phyloP scores from a whole-genome alignment of 2,329 filamentous ascomycete genomes.

The Xylariaceae sp. region DNA sequence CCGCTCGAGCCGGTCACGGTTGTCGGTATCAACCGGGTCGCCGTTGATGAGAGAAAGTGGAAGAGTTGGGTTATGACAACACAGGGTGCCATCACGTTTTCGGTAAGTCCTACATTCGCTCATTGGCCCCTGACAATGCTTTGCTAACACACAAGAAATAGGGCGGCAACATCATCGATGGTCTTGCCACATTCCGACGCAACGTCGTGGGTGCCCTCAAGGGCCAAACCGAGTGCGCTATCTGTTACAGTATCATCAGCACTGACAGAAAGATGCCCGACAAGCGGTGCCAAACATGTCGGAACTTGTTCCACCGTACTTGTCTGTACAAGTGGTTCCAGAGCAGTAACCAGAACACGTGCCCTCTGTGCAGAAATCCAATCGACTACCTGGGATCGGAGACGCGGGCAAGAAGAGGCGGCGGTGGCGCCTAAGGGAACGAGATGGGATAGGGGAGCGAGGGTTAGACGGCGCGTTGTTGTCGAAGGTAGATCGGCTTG shows the following conservation, averaged over 20 bases:
- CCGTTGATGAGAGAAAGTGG: constrained; percentile 88
- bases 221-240: constrained; percentile 91
- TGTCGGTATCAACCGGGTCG: constrained; percentile 72
- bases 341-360: constrained; percentile 84
- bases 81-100: constrained; percentile 89
- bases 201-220: constrained; percentile 86
- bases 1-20: constrained; percentile 77
- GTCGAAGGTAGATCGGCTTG: background rate
- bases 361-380: constrained; percentile 85
- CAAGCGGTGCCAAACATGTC: constrained; percentile 87
- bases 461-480: background rate
- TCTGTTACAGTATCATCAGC: constrained; percentile 93
- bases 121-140: background rate
- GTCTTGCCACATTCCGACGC: constrained; percentile 74
- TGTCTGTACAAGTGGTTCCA: constrained; percentile 98
- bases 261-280: constrained; percentile 84
- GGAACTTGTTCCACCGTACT: constrained; percentile 83
- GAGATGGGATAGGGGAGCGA: background rate
- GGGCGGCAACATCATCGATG: constrained; percentile 84
- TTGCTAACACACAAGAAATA: constrained; percentile 26
- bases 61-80: constrained; percentile 82
- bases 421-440: constrained; percentile 3
- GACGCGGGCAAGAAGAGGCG: constrained; percentile 24
- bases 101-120: constrained; percentile 41
- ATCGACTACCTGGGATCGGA: constrained; percentile 56